A percentile compares a stretch with the other conserved stretches of the same genome.
These are phyloP conservation scores for Podaxis sp. DNA, from an alignment of 768 basidiomycete genomes.

Conservation along the genomic window DNA sequence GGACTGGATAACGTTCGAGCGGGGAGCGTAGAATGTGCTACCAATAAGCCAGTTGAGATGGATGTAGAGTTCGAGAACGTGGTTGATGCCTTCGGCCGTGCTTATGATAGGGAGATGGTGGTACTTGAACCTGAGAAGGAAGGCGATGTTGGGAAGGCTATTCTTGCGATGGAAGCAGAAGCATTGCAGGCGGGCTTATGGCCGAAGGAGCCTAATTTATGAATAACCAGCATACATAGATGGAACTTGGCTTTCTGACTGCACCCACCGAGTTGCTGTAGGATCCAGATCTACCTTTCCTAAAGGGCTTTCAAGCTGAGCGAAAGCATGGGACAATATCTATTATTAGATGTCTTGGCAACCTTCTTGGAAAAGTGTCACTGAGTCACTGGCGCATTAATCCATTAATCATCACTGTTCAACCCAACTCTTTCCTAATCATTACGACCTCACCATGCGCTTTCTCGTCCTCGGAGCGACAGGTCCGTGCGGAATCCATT, in stretches of 20 bases:
- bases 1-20: slow-evolving; percentile 83
- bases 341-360: not conserved
- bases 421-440: not conserved
- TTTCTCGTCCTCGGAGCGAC: slow-evolving; percentile 70
- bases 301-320: not conserved
- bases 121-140: slow-evolving; percentile 36
- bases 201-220: slow-evolving; percentile 23
- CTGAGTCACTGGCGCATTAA: too few relatives aligned
- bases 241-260: not conserved
- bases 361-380: too few relatives aligned
- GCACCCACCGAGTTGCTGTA: not conserved
- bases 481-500: slow-evolving; percentile 52
- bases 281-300: not conserved
- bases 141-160: slow-evolving; percentile 44
- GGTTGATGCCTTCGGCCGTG: slow-evolving; percentile 39
- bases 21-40: slow-evolving; percentile 53
- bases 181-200: slow-evolving; percentile 39
- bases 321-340: not conserved
- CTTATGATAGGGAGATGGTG: slow-evolving; percentile 46
- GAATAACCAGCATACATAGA: not conserved
- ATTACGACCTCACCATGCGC: slow-evolving; percentile 25
- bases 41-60: slow-evolving; percentile 35
- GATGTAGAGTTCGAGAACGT: slow-evolving; percentile 49
- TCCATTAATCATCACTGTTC: not conserved
- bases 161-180: slow-evolving; percentile 42